Base-by-base conservation (phyloP, 2,329 filamentous ascomycete species). In the Pyrenophora seminiperda region DNA sequence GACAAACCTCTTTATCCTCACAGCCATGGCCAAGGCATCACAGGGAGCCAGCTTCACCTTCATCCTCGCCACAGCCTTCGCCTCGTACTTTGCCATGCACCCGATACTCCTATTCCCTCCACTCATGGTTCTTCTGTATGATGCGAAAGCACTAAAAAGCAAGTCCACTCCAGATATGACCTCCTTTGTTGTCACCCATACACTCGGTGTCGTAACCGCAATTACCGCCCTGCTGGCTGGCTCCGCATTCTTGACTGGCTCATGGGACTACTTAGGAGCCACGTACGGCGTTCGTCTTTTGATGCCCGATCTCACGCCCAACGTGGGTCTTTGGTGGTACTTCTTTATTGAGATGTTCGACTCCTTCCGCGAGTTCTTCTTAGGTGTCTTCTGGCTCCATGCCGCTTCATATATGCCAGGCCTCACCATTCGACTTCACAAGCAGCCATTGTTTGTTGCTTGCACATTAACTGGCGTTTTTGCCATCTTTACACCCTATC, bases 321-420 rank as follows among this genome's bases (percentile, higher is more conserved):
- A 97, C 60, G 89, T 95, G 22, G 94, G 94, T 1, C 80, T 99
- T 1, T 99, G 94, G 94, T 99, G 94, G 94, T 99, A 99, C 75
- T 99, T 99, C 76, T 97, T 99, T 71, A 96, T 95, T 61, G 93
- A 99, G 71, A 99, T 99, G 86, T 99, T 99, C 72, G 94, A 99
- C 75, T 93, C 92, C 1, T 99, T 99, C 81, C 84, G 94, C 31
- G 87, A 89, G 62, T 99, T 99, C 80, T 99, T 97, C 80, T 83
- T 99, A 3, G 94, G 90, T 46, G 92, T 99, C 40, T 99, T 99
- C 77, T 97, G 95, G 91, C 82, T 99, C 53, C 94, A 99, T 70
- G 84, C 97, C 50, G 85, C 89, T 0, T 88, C 89, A 31, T 99
- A 99, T 74, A 90, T 96, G 29, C 89, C 88, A 13, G 93, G 90